phyloP scores from a whole-genome alignment of 2,329 filamentous ascomycete species.

The Teratosphaeria destructans region DNA sequence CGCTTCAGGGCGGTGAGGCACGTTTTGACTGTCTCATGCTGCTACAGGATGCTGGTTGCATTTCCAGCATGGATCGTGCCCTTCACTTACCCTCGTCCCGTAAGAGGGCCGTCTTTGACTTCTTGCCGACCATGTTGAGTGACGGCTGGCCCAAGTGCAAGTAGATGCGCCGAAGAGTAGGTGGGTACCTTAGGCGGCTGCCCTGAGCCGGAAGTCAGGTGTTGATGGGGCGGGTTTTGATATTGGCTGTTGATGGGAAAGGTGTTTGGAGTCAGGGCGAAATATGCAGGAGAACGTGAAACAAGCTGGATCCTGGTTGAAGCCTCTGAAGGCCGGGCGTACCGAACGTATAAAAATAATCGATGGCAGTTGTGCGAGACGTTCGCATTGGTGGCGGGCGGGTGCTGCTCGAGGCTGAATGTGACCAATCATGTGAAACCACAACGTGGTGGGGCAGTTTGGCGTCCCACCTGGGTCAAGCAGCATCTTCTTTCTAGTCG shows the following conservation, averaged over 20 bases:
- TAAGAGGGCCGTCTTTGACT: constrained; percentile 51
- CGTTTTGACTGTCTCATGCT: constrained; percentile 1
- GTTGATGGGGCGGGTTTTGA: background rate
- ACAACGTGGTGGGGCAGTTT: background rate
- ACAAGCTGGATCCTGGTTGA: background rate
- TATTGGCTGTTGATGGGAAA: background rate
- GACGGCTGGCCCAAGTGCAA: background rate
- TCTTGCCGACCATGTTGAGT: constrained; percentile 52
- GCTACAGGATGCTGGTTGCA: constrained; percentile 1
- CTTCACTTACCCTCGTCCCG: constrained; percentile 44
- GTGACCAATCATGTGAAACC: background rate
- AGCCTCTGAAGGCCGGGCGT: background rate
- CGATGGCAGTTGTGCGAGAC: background rate
- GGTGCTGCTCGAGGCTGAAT: background rate
- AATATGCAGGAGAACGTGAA: background rate
- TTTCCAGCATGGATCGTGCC: background rate
- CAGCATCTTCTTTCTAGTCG: background rate
- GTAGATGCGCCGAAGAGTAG: background rate
- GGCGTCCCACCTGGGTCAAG: background rate
- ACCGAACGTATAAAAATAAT: background rate
- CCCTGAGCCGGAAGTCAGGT: background rate
- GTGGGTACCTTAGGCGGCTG: background rate
- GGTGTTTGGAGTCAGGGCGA: background rate
- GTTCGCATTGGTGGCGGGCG: background rate
- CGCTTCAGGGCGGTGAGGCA: background rate